These are phyloP conservation scores for Blastomyces parvus DNA, from an alignment of 2,329 filamentous ascomycete species.

Conservation along the genomic window DNA sequence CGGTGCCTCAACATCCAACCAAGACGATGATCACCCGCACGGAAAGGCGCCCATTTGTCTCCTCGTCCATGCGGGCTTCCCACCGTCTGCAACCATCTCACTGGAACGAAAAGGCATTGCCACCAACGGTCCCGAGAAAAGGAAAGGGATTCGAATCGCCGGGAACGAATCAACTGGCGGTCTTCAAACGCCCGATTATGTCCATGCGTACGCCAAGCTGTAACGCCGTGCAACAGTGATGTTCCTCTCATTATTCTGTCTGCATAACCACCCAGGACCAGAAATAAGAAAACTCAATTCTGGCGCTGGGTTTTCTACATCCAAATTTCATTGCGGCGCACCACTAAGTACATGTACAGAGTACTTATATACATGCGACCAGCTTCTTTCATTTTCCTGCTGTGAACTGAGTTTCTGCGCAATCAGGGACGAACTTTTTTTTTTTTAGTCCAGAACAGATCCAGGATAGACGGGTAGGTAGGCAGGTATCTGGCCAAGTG, in stretches of 20 bases:
- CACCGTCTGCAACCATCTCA: not conserved
- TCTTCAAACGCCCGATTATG: not conserved
- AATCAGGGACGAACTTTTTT: not conserved
- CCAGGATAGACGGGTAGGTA: not conserved
- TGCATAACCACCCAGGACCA: not conserved
- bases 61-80: not conserved
- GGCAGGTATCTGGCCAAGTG: not conserved
- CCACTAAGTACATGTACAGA: not conserved
- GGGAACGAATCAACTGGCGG: not conserved
- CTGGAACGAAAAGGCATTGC: not conserved
- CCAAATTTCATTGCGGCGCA: not conserved
- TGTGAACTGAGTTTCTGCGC: not conserved
- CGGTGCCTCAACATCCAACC: not conserved
- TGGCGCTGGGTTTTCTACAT: not conserved
- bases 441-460: not conserved
- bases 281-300: not conserved
- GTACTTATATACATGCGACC: not conserved
- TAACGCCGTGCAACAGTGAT: not conserved
- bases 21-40: not conserved
- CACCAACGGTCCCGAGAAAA: constrained; percentile 3
- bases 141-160: not conserved
- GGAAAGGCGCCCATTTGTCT: not conserved
- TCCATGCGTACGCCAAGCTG: constrained; percentile 1
- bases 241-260: not conserved
- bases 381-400: not conserved